These are phyloP conservation scores for Sporisorium graminicola DNA, from an alignment of 1,284 basidiomycete species.

Conservation along the genomic window DNA sequence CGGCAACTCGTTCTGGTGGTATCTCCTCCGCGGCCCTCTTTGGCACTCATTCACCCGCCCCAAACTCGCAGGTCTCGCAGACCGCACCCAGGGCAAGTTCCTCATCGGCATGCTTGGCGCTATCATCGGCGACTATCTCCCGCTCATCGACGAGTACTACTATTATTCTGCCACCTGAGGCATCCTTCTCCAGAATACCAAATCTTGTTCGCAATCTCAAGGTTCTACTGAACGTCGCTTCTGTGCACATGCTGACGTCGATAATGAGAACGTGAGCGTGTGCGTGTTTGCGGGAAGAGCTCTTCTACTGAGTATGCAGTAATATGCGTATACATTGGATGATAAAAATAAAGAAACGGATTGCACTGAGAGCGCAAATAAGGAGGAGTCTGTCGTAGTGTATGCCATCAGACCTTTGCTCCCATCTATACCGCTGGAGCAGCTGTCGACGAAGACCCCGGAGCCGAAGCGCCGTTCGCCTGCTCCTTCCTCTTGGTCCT, in stretches of 20 bases:
- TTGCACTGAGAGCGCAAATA: no score
- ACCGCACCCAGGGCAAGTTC: slow-evolving; percentile 77
- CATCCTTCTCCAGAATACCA: not conserved
- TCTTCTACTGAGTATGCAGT: no score
- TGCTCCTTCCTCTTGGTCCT: slow-evolving; percentile 29
- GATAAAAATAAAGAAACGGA: no score
- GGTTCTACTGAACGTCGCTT: not conserved
- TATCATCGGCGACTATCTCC: slow-evolving; percentile 88
- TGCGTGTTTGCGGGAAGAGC: no score
- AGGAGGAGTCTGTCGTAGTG: no score
- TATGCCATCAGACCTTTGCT: no score
- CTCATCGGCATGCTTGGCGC: slow-evolving; percentile 81
- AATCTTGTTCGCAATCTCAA: slow-evolving; percentile 3
- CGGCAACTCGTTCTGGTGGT: slow-evolving; percentile 85
- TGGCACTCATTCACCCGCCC: slow-evolving; percentile 87
- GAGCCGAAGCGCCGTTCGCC: slow-evolving; percentile 14
- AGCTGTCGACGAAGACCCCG: not conserved
- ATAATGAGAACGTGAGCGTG: no score
- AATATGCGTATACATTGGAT: no score
- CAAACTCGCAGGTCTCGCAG: slow-evolving; percentile 77
- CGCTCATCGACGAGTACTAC: slow-evolving; percentile 93
- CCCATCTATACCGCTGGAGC: not conserved
- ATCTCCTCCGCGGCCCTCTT: slow-evolving; percentile 86
- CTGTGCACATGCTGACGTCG: not conserved
- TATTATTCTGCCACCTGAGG: slow-evolving; percentile 74